phyloP scores from a whole-genome alignment of 768 basidiomycete species.

The Psilocybe cyanescens region DNA sequence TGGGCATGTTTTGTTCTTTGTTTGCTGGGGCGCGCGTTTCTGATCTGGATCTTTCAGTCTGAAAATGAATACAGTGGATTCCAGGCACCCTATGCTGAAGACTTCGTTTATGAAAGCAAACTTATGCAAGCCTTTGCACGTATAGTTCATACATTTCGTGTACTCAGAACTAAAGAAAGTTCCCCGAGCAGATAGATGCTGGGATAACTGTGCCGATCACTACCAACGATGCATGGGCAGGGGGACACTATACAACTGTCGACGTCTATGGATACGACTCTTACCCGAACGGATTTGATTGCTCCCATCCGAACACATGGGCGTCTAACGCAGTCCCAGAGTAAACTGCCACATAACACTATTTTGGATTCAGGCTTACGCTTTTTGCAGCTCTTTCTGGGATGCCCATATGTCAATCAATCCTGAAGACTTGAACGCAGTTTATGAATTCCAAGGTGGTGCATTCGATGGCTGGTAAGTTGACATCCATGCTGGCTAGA shows the following conservation, averaged over 20 bases:
- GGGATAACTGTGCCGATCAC: constrained; percentile 53
- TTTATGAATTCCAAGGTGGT: constrained; percentile 55
- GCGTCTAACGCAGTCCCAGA: constrained; percentile 43
- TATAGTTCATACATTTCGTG: background rate
- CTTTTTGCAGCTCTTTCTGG: constrained; percentile 37
- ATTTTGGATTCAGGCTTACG: background rate
- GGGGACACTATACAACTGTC: constrained; percentile 47
- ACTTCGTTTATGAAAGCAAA: constrained; percentile 40
- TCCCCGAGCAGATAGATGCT: constrained; percentile 34
- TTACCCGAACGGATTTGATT: constrained; percentile 60
- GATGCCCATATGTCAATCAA: constrained; percentile 38
- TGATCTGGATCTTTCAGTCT: constrained; percentile 30
- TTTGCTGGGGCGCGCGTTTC: background rate
- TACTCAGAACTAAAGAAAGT: background rate
- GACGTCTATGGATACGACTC: constrained; percentile 56
- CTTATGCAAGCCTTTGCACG: constrained; percentile 37
- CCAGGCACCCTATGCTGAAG: constrained; percentile 41
- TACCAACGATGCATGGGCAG: constrained; percentile 50
- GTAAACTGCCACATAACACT: constrained; percentile 20
- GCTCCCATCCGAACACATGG: constrained; percentile 51
- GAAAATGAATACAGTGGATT: constrained; percentile 59
- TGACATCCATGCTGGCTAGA: background rate
- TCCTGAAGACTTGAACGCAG: constrained; percentile 41
- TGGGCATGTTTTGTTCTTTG: constrained; percentile 8
- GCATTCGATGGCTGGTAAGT: constrained; percentile 51